Evolutionary conservation across 2,329 filamentous ascomycete genomes (phyloP), one percentile per base, ranked within the genome.

Genomic region (Ophiostoma perfectum): DNA sequence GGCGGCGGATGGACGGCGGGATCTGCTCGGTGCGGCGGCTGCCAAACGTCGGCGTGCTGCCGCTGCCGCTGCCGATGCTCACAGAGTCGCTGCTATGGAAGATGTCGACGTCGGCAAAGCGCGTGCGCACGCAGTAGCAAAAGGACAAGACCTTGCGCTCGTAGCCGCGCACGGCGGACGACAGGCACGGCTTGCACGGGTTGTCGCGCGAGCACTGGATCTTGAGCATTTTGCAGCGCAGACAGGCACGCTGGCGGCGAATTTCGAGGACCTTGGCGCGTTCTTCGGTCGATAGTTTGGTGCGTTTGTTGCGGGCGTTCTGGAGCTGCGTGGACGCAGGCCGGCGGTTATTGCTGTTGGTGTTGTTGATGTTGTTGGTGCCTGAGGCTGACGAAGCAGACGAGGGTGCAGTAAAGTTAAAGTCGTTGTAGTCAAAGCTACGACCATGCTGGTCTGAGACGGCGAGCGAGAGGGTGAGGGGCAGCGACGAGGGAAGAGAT

Each of bases 41-140:
- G 27, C 55, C 55, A 60, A 60, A 60, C 7, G 55, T 38, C 12
- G 38, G 38, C 27, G 6, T 38, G 36, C 9, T 38, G 11, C n/a
- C 9, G 36, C 55, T 39, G 11, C 16, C 14, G 52, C 39, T 63
- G 38, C 58, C 14, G 14, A 14, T 49, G 47, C n/a, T 9, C 11
- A 8, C 36, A 4, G 1, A 64, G 70, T 45, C 41, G 71, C 71
- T 67, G 16, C 65, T 70, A 8, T 70, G 70, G 39, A 75, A 75
- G 60, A 76, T 76, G 70, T 76, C 74, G 60, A 75, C 73, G 66
- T 76, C 74, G 69, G 66, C 70, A 67, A 75, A 76, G 11, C 72
- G 70, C 5, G 74, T 75, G 8, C 74, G 70, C 14, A 76, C 72
- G 68, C 74, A 75, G 73, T 74, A 76, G 69, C 74, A 74, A 52